Evolutionary conservation across 176 grass and related monocot species (phyloP), one percentile per base, ranked within the genome.

Genomic region (Oryza punctata): DNA sequence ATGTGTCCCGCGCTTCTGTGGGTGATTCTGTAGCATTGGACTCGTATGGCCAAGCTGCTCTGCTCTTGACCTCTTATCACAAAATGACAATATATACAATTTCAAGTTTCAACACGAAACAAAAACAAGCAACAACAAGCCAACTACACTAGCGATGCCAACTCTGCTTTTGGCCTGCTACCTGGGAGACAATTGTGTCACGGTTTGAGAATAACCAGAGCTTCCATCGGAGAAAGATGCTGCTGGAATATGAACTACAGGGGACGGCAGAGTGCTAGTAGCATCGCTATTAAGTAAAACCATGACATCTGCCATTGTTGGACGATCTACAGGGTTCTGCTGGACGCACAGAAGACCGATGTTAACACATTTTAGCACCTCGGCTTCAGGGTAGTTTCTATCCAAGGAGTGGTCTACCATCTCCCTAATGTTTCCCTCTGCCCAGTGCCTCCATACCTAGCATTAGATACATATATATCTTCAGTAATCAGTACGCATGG

Each of bases 311-410:
- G 77, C 85, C 89, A 88, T 92, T 0, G 65, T 70, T 24, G 92
- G 92, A 10, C 89, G 76, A 33, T 94, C 84, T 6, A 41, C 2
- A 2, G 67, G 77, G 69, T 68, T 73, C 13, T 92, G 91, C 12
- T 94, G 89, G 24, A 94, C 67, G 11, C 94, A 97, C 23, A 79
- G 10, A 12, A 97, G 30, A 3, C 81, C 91, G 29, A 94, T 78
- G 64, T 88, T 69, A 40, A 92, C 18, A 0, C 66, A 85, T 70
- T 59, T 81, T n/a, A 86, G 37, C 30, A 88, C 79, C 70, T 93
- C 85, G 2, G 15, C 30, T 74, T 13, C 65, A 0, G 72, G 76
- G 49, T 79, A 90, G 50, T 75, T 79, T 11, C 63, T 47, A 6
- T 59, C 16, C 11, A 93, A 45, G 11, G 37, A 75, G 14, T 60